These are phyloP conservation scores for Rhytidiadelphus loreus DNA, from an alignment of 225 moss, liverwort and hornwort genomes.

Conservation along the genomic window DNA sequence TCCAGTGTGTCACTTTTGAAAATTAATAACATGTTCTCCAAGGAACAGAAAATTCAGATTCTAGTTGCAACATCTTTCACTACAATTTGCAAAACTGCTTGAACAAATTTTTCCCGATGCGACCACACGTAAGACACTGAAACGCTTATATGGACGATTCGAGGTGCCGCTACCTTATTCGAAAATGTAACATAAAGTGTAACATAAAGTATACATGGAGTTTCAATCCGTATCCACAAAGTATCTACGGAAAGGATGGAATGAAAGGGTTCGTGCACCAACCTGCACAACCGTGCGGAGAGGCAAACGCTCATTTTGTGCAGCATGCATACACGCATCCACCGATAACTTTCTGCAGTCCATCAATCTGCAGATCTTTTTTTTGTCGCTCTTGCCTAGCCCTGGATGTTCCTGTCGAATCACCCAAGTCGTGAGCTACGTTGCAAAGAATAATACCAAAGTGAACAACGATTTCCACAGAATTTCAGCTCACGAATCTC, in stretches of 20 bases:
- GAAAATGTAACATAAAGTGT: background rate
- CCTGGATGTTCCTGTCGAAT: conserved; percentile 61
- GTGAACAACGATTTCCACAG: background rate
- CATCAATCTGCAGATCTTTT: conserved; percentile 61
- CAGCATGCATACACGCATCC: conserved; percentile 86
- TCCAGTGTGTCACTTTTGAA: background rate
- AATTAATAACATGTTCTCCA: background rate
- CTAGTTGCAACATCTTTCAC: background rate
- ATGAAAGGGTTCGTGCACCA: background rate
- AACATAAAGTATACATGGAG: background rate
- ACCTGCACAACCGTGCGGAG: conserved; percentile 71
- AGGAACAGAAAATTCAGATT: background rate
- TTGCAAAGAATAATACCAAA: background rate
- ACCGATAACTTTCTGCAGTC: conserved; percentile 80
- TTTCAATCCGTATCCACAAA: background rate
- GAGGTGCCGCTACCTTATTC: background rate
- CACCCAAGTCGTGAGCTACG: background rate
- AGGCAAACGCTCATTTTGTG: conserved; percentile 81
- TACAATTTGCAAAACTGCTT: background rate
- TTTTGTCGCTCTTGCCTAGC: conserved; percentile 58
- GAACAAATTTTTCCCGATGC: background rate
- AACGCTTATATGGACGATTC: background rate
- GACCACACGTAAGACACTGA: background rate
- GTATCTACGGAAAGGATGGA: background rate
- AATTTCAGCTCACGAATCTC: background rate